A percentile compares a stretch with the other conserved stretches of the same genome.
Conservation (phyloP, 148 eudicot genomes). For the Tetragonia tetragonoides region DNA sequence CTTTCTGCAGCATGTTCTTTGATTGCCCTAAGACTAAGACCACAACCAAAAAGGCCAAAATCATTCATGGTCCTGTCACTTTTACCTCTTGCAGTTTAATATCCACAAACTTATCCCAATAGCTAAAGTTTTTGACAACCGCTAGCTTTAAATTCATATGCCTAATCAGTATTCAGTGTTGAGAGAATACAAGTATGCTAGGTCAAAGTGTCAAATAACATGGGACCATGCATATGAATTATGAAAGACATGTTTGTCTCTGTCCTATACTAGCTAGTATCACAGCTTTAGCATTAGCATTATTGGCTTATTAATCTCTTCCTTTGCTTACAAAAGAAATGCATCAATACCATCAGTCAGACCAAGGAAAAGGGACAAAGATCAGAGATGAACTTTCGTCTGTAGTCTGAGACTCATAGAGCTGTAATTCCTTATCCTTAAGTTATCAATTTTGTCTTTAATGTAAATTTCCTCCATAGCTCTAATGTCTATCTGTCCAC, state of each 20-base stretch:
- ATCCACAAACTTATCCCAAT: not conserved
- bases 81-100: not conserved
- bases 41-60: not conserved
- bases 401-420: no score
- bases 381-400: not conserved
- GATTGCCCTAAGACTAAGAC: constrained; percentile 3
- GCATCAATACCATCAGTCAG: not conserved
- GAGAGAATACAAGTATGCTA: constrained; percentile 11
- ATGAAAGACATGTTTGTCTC: constrained; percentile 20
- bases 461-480: not conserved
- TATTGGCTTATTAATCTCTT: constrained; percentile 16
- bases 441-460: no score
- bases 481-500: not conserved
- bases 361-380: not conserved
- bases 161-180: not conserved
- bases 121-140: constrained; percentile 9
- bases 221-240: constrained; percentile 29
- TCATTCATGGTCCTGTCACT: not conserved
- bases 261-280: constrained; percentile 22
- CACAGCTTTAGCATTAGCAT: constrained; percentile 18
- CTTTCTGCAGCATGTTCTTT: not conserved
- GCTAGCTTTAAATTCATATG: constrained; percentile 7
- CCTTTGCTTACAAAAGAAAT: not conserved
- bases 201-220: constrained; percentile 28
- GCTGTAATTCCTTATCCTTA: constrained; percentile 1